Conservation (phyloP, 176 grass and related monocot genomes). For the Avena atlantica region DNA sequence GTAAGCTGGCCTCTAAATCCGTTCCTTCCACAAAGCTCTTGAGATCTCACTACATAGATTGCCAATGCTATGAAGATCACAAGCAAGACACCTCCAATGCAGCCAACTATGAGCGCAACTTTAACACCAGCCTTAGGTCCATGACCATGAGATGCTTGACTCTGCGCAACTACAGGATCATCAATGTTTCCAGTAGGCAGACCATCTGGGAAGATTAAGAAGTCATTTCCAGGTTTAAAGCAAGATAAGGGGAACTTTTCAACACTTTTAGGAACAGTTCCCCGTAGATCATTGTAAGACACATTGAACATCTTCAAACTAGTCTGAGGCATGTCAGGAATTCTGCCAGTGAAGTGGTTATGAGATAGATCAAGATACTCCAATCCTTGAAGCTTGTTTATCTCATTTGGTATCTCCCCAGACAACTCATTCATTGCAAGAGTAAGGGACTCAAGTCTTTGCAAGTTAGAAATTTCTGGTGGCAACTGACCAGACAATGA, state of each 20-base stretch:
- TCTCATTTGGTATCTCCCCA: slow-evolving; percentile 76
- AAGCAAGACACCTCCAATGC: slow-evolving; percentile 73
- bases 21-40: slow-evolving; percentile 85
- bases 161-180: slow-evolving; percentile 37
- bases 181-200: slow-evolving; percentile 60
- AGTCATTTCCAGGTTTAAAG: slow-evolving; percentile 84
- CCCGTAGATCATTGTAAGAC: slow-evolving; percentile 83
- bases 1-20: slow-evolving; percentile 63
- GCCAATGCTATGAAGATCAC: slow-evolving; percentile 73
- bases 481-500: slow-evolving; percentile 73
- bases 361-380: slow-evolving; percentile 85
- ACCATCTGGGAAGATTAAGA: slow-evolving; percentile 73
- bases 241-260: slow-evolving; percentile 77
- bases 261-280: slow-evolving; percentile 79
- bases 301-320: slow-evolving; percentile 75
- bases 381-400: slow-evolving; percentile 71
- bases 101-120: slow-evolving; percentile 80
- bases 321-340: slow-evolving; percentile 83
- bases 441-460: slow-evolving; percentile 70
- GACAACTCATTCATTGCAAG: slow-evolving; percentile 80
- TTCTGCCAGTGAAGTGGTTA: slow-evolving; percentile 76
- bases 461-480: slow-evolving; percentile 81
- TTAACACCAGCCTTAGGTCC: slow-evolving; percentile 63
- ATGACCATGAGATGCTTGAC: slow-evolving; percentile 45
- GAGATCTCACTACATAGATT: slow-evolving; percentile 79